Percentiles rank a stretch among this genome's conserved stretches.
phyloP scores from a whole-genome alignment of 805 yeast species.

The Yarrowia alimentaria region DNA sequence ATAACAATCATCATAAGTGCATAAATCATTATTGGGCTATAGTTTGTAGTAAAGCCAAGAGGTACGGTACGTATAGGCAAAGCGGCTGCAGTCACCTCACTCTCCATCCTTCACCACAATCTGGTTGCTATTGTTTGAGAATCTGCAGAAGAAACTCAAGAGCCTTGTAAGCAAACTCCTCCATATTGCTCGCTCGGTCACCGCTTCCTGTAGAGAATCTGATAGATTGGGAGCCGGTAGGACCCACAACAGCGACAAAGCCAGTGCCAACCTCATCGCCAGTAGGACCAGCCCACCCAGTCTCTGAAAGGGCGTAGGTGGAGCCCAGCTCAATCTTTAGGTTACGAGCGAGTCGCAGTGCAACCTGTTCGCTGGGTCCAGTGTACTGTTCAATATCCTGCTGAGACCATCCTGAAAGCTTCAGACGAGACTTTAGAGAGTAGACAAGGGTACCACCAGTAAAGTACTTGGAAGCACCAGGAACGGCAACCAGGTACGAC shows the following conservation, averaged over 20 bases:
- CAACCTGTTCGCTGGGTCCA: slow-evolving; percentile 79
- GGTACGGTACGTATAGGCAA: too few species aligned
- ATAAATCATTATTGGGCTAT: too few species aligned
- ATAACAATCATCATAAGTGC: too few species aligned
- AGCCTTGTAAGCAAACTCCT: slow-evolving; percentile 66
- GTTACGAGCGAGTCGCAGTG: slow-evolving; percentile 71
- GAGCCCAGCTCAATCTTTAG: slow-evolving; percentile 77
- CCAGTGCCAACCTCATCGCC: slow-evolving; percentile 34
- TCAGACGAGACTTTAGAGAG: slow-evolving; percentile 69
- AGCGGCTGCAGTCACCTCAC: too few species aligned
- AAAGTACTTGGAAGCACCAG: slow-evolving; percentile 81
- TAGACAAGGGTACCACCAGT: slow-evolving; percentile 83
- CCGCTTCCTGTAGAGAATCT: slow-evolving; percentile 43
- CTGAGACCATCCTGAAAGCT: slow-evolving; percentile 74
- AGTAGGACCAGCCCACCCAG: slow-evolving; percentile 83
- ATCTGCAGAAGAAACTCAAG: slow-evolving; percentile 36
- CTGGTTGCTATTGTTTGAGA: slow-evolving; percentile 6
- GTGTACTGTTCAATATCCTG: slow-evolving; percentile 69
- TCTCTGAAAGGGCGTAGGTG: slow-evolving; percentile 76
- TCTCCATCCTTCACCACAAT: background rate
- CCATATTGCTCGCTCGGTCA: slow-evolving; percentile 71
- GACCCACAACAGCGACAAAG: slow-evolving; percentile 41
- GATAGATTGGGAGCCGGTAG: slow-evolving; percentile 36
- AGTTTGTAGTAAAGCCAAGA: too few species aligned
- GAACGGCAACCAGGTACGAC: slow-evolving; percentile 74